phyloP scores from a whole-genome alignment of 768 basidiomycete species.

The Rossbeevera mucosa region DNA sequence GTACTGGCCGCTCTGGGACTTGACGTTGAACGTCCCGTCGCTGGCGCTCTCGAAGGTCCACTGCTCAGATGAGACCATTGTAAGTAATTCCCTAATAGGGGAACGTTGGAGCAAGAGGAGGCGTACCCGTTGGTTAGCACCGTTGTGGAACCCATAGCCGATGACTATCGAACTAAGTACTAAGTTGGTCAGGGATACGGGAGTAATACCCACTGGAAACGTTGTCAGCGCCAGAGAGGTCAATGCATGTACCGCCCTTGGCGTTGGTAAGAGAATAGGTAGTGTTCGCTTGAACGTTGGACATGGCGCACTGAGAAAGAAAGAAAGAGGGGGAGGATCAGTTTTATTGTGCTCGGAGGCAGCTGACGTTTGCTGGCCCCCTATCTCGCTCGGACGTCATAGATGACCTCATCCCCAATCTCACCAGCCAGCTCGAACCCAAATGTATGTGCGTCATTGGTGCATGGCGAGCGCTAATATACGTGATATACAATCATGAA shows the following conservation, averaged over 20 bases:
- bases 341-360: neutral
- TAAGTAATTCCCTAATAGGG: neutral
- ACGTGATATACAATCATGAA: slow-evolving; percentile 7
- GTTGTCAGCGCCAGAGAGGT: slow-evolving; percentile 53
- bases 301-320: slow-evolving; percentile 10
- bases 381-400: neutral
- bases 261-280: slow-evolving; percentile 48
- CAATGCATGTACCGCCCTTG: slow-evolving; percentile 48
- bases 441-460: neutral
- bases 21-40: slow-evolving; percentile 37
- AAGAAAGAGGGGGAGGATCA: neutral
- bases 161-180: slow-evolving; percentile 35
- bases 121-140: slow-evolving; percentile 47
- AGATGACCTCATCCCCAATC: neutral
- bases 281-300: slow-evolving; percentile 30
- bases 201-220: slow-evolving; percentile 35
- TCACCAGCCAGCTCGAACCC: neutral
- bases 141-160: slow-evolving; percentile 41
- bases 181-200: neutral
- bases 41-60: slow-evolving; percentile 40
- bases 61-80: slow-evolving; percentile 23
- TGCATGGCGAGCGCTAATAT: slow-evolving; percentile 9
- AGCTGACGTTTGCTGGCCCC: neutral
- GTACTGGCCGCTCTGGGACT: slow-evolving; percentile 40
- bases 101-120: neutral